Conservation (phyloP, 2,329 filamentous ascomycete species). For the Cryphonectria parasitica region DNA sequence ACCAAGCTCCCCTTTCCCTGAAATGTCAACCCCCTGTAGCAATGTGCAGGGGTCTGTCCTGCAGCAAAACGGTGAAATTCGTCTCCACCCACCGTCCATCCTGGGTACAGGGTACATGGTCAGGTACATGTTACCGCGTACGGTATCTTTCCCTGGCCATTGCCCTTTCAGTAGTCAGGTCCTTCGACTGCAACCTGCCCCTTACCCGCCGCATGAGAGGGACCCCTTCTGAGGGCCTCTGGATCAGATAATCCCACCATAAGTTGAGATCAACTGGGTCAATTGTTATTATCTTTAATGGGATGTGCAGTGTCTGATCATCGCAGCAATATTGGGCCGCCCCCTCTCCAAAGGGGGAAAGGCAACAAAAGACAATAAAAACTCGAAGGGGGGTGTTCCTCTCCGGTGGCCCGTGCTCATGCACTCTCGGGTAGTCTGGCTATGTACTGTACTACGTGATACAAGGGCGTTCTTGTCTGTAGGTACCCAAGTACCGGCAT, state of each 20-base stretch:
- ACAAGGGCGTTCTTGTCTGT: not conserved
- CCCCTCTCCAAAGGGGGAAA: not conserved
- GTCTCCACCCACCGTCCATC: slow-evolving; percentile 12
- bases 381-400: not conserved
- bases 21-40: not conserved
- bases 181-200: slow-evolving; percentile 12
- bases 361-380: not conserved
- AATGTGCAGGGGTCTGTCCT: slow-evolving; percentile 23
- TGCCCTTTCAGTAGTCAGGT: not conserved
- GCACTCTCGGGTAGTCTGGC: not conserved
- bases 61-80: slow-evolving; percentile 25
- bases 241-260: not conserved
- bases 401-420: slow-evolving; percentile 6
- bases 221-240: not conserved
- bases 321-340: not conserved
- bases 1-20: slow-evolving; percentile 27
- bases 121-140: not conserved
- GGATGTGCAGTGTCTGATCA: not conserved
- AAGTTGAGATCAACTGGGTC: slow-evolving; percentile 4
- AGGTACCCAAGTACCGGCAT: slow-evolving; percentile 23
- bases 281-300: not conserved
- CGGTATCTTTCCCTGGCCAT: slow-evolving; percentile 6
- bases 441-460: not conserved
- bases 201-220: slow-evolving; percentile 13
- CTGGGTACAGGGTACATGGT: not conserved